Conservation (phyloP, 2,329 filamentous ascomycete genomes). For the Metarhizium brunneum region DNA sequence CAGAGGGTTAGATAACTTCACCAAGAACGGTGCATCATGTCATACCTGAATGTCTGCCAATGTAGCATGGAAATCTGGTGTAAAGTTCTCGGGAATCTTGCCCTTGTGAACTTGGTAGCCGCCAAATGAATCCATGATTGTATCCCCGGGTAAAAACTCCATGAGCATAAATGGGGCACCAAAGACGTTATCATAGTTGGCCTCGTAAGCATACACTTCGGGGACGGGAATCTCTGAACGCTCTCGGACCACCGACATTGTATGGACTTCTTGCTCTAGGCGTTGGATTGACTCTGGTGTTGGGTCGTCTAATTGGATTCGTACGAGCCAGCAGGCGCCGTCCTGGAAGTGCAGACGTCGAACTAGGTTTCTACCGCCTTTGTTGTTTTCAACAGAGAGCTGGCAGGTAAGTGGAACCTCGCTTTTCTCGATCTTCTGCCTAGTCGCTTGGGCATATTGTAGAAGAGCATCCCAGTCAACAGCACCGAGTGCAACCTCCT, state of each 20-base stretch:
- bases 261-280: neutral
- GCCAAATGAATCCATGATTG: conserved; percentile 13
- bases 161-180: conserved; percentile 21
- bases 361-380: neutral
- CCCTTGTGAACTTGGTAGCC: conserved; percentile 13
- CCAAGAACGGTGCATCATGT: neutral
- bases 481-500: neutral
- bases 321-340: neutral
- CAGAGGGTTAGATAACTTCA: neutral
- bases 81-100: conserved; percentile 7
- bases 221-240: conserved; percentile 13
- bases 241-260: neutral
- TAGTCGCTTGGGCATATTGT: neutral
- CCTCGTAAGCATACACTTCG: conserved; percentile 14
- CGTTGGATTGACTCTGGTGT: neutral
- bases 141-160: conserved; percentile 19
- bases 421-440: neutral
- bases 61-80: conserved; percentile 2
- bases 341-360: neutral
- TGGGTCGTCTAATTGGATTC: neutral
- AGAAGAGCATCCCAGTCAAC: neutral
- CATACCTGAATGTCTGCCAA: conserved; percentile 1
- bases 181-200: conserved; percentile 12
- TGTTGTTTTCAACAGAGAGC: neutral
- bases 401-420: neutral